Evolutionary conservation across 805 yeast genomes (phyloP).

Genomic region (Tetrapisispora arboricola): DNA sequence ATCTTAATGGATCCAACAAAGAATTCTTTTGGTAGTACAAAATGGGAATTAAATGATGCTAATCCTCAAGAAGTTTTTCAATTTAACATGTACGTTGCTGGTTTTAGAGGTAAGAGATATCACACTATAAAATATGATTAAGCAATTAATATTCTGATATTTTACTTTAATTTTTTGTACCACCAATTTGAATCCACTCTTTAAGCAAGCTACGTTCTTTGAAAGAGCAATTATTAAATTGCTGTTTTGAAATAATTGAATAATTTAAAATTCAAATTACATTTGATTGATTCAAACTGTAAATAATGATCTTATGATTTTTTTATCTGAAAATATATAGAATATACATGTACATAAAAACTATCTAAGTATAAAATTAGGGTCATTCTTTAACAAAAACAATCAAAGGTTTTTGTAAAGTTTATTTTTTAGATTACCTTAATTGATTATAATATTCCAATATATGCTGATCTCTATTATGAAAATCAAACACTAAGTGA

Average conservation of each 20-base stretch:
- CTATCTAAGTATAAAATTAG: neutral
- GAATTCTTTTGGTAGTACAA: slow-evolving; percentile 74
- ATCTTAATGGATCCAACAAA: slow-evolving; percentile 62
- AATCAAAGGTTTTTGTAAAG: no score
- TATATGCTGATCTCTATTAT: neutral
- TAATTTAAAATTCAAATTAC: neutral
- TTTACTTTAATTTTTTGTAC: no score
- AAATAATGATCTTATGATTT: slow-evolving; percentile 2
- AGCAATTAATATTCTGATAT: no score
- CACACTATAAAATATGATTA: slow-evolving; percentile 51
- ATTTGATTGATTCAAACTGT: slow-evolving; percentile 2
- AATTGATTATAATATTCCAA: neutral
- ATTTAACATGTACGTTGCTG: slow-evolving; percentile 82
- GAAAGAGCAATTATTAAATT: neutral
- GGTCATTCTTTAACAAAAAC: neutral
- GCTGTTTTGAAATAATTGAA: neutral
- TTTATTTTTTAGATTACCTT: neutral
- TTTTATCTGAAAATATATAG: neutral
- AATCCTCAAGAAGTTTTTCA: slow-evolving; percentile 91
- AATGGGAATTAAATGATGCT: slow-evolving; percentile 88
- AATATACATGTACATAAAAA: slow-evolving; percentile 1
- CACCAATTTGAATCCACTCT: no score
- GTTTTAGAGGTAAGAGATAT: slow-evolving; percentile 92
- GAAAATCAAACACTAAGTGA: neutral
- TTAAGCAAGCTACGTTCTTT: neutral